Conservation (phyloP, 176 grass and related monocot genomes). For the Miscanthus lutarioriparius region DNA sequence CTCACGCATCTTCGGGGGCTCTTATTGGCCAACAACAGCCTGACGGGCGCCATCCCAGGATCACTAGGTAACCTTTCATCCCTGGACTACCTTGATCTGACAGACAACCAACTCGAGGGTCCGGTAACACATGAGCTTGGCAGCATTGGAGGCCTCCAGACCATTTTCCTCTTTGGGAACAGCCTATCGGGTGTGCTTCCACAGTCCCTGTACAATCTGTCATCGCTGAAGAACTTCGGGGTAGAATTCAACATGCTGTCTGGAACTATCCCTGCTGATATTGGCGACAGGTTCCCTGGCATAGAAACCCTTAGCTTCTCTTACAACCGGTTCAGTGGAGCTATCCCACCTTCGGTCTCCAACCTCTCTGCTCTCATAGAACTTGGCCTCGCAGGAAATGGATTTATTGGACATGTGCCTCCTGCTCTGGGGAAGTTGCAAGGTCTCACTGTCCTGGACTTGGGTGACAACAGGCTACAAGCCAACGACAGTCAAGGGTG, state of each 20-base stretch:
- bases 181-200: slow-evolving; percentile 21
- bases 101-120: neutral
- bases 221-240: neutral
- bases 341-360: slow-evolving; percentile 5
- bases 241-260: neutral
- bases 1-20: neutral
- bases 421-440: neutral
- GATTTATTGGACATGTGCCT: neutral
- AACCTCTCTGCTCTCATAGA: slow-evolving; percentile 4
- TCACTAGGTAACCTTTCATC: slow-evolving; percentile 30
- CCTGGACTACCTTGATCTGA: neutral
- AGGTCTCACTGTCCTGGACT: neutral
- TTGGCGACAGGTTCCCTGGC: neutral
- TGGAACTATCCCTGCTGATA: slow-evolving; percentile 24
- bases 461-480: neutral
- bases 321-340: neutral
- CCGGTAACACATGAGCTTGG: slow-evolving; percentile 6
- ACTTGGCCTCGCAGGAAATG: neutral
- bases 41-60: neutral
- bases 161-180: neutral
- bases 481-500: too few relatives aligned
- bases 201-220: slow-evolving; percentile 21
- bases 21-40: slow-evolving; percentile 9
- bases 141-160: neutral
- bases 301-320: neutral